A percentile compares a stretch with the other conserved stretches of the same genome.
Conservation (phyloP, 2,329 filamentous ascomycete genomes). For the Aureobasidium sp. region DNA sequence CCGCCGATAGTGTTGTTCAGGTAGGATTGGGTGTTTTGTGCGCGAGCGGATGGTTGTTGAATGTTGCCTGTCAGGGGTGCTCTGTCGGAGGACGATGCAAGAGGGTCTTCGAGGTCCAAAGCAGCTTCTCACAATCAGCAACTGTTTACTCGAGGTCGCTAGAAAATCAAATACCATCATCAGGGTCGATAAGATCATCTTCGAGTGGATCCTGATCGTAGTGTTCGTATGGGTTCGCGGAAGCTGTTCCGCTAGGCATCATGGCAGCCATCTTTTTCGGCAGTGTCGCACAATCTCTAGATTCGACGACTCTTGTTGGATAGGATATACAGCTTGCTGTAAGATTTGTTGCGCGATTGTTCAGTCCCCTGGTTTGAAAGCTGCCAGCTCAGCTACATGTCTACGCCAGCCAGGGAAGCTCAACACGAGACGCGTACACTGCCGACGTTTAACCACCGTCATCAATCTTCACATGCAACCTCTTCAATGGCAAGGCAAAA, state of each 20-base stretch:
- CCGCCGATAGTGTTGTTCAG: constrained; percentile 85
- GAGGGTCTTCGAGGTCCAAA: constrained; percentile 84
- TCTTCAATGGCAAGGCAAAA: too few species aligned
- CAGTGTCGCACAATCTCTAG: background rate
- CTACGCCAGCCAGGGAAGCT: background rate
- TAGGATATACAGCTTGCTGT: background rate
- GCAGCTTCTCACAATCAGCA: constrained; percentile 27
- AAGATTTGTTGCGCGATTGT: background rate
- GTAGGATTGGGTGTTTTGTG: constrained; percentile 62
- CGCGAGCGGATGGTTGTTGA: constrained; percentile 50
- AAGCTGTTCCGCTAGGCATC: constrained; percentile 35
- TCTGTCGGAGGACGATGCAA: constrained; percentile 62
- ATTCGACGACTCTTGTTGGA: background rate
- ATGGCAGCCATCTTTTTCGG: constrained; percentile 35
- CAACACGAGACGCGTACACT: background rate
- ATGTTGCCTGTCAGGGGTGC: constrained; percentile 79
- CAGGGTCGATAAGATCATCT: constrained; percentile 46
- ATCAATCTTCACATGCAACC: background rate
- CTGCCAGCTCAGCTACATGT: constrained; percentile 5
- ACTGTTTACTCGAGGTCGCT: background rate
- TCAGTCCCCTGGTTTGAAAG: background rate
- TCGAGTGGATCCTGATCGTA: constrained; percentile 42
- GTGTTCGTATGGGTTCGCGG: constrained; percentile 30
- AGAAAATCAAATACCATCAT: constrained; percentile 36
- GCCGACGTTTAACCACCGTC: background rate